Percentiles rank a stretch among this genome's conserved stretches.
Conservation (phyloP, 495 filamentous ascomycete genomes). For the Podospora didyma region DNA sequence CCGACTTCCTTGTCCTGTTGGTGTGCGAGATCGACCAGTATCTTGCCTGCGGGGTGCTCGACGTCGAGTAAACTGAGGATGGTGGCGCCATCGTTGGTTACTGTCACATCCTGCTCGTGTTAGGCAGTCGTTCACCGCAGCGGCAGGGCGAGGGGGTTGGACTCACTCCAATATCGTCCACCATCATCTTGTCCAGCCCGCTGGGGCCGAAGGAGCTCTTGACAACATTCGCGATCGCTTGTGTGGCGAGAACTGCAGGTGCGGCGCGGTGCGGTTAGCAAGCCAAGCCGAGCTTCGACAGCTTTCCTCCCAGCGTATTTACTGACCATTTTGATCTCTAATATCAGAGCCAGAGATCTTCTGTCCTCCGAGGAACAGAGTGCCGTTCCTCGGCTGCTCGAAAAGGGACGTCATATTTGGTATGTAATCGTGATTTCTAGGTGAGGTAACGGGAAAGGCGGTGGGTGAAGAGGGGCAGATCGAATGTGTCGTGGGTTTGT, state of each 20-base stretch:
- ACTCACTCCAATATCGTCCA: slow-evolving; percentile 94
- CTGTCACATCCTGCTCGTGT: slow-evolving; percentile 78
- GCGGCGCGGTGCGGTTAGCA: slow-evolving; percentile 28
- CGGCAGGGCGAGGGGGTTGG: slow-evolving; percentile 4
- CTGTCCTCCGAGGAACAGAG: slow-evolving; percentile 84
- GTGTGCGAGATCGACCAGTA: slow-evolving; percentile 93
- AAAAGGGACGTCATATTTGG: slow-evolving; percentile 82
- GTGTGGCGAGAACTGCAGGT: slow-evolving; percentile 77
- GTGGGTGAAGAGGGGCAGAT: slow-evolving; percentile 3
- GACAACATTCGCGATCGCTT: slow-evolving; percentile 97
- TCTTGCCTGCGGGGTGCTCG: slow-evolving; percentile 97
- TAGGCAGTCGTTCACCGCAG: slow-evolving; percentile 7
- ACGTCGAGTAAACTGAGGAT: slow-evolving; percentile 93
- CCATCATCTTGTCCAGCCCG: slow-evolving; percentile 99
- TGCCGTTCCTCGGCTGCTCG: slow-evolving; percentile 83
- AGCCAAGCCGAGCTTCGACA: not conserved
- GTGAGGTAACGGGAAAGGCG: slow-evolving; percentile 1
- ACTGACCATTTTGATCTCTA: slow-evolving; percentile 87
- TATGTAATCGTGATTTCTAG: slow-evolving; percentile 1
- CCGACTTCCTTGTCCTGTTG: slow-evolving; percentile 99
- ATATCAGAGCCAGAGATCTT: slow-evolving; percentile 96
- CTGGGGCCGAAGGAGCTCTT: slow-evolving; percentile 98
- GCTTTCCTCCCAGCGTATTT: slow-evolving; percentile 6
- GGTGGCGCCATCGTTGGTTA: slow-evolving; percentile 97
- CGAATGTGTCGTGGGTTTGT: slow-evolving; percentile 13